phyloP scores from a whole-genome alignment of 2,329 filamentous ascomycete genomes.

The Pseudogymnoascus sp. region DNA sequence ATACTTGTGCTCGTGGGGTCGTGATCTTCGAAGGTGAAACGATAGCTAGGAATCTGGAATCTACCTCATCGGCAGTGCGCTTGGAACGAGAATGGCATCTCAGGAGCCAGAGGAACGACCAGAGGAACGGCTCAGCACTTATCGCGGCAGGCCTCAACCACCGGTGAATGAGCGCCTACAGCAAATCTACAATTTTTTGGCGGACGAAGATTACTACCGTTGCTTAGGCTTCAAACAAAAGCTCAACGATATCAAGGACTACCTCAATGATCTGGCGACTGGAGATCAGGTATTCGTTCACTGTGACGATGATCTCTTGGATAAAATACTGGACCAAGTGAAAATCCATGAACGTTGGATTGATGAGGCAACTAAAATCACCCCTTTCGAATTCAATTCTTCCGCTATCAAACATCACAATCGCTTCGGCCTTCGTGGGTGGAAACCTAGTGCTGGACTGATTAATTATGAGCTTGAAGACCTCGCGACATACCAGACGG shows the following conservation, averaged over 20 bases:
- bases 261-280: conserved; percentile 17
- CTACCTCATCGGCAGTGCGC: not conserved
- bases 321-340: not conserved
- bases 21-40: not conserved
- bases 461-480: not conserved
- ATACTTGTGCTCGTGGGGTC: not conserved
- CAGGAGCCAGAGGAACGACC: not conserved
- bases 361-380: not conserved
- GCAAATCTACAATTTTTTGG: conserved; percentile 39
- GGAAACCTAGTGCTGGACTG: not conserved
- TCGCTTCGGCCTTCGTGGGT: not conserved
- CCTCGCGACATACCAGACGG: not conserved
- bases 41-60: not conserved
- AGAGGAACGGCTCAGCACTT: not conserved
- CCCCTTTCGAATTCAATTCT: conserved; percentile 1
- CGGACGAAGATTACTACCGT: conserved; percentile 41
- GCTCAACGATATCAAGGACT: conserved; percentile 26
- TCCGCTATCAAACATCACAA: not conserved
- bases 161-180: conserved; percentile 28
- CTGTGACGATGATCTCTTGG: not conserved
- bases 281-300: conserved; percentile 7
- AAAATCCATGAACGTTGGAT: not conserved
- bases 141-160: conserved; percentile 27
- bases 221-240: conserved; percentile 35
- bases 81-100: not conserved